A percentile compares a stretch with the other conserved stretches of the same genome.
phyloP scores from a whole-genome alignment of 2,329 filamentous ascomycete genomes.

The Sclerotinia trifoliorum region DNA sequence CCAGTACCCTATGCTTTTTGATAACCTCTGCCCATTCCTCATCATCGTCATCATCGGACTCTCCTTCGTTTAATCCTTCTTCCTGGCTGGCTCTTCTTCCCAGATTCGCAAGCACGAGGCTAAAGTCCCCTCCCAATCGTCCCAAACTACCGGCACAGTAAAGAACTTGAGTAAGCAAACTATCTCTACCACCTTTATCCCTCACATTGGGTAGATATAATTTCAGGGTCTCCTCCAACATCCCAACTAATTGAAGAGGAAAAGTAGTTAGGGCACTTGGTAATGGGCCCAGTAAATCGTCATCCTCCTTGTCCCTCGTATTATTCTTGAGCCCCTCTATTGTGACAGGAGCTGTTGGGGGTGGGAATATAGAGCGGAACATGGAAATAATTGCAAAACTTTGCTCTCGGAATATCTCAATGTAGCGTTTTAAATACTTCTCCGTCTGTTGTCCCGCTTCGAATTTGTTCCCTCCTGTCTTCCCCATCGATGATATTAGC shows the following conservation, averaged over 20 bases:
- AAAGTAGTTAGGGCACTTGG: conserved; percentile 82
- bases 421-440: conserved; percentile 88
- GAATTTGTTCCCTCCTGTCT: conserved; percentile 45
- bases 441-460: conserved; percentile 87
- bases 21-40: conserved; percentile 86
- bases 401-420: conserved; percentile 97
- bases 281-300: conserved; percentile 55
- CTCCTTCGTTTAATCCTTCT: conserved; percentile 40
- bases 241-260: conserved; percentile 75
- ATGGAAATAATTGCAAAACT: conserved; percentile 94
- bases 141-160: conserved; percentile 93
- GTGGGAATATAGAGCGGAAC: conserved; percentile 84
- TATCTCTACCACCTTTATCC: conserved; percentile 79
- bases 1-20: conserved; percentile 80
- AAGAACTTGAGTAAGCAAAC: conserved; percentile 84
- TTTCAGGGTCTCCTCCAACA: conserved; percentile 74
- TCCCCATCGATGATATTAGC: conserved; percentile 37
- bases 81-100: conserved; percentile 39
- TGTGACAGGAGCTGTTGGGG: conserved; percentile 34
- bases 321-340: conserved; percentile 28
- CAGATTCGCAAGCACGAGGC: conserved; percentile 73
- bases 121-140: conserved; percentile 87
- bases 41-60: conserved; percentile 45
- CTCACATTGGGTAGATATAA: conserved; percentile 77
- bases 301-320: conserved; percentile 26